phyloP scores from a whole-genome alignment of 441 rosid species.

The Hura crepitans region DNA sequence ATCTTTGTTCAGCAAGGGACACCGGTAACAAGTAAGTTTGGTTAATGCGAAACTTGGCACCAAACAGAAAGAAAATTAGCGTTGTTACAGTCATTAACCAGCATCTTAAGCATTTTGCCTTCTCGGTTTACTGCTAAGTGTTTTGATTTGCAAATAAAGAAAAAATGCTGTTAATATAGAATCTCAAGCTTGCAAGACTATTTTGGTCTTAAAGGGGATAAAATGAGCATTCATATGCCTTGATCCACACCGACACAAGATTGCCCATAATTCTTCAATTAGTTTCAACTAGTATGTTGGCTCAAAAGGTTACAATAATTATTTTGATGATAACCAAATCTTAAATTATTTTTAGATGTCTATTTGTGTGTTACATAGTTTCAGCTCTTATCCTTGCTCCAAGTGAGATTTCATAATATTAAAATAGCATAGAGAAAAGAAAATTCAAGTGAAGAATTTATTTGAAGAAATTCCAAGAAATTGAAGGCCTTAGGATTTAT shows the following conservation, averaged over 20 bases:
- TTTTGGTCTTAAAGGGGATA: not conserved
- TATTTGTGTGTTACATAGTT: no score
- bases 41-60: not conserved
- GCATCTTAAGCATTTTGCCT: not conserved
- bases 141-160: not conserved
- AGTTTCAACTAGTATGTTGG: not conserved
- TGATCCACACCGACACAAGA: not conserved
- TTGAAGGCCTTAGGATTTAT: no score
- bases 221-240: not conserved
- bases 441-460: no score
- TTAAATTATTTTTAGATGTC: no score
- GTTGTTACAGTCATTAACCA: not conserved
- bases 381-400: no score
- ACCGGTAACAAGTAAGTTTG: not conserved
- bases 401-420: no score
- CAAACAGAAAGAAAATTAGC: not conserved
- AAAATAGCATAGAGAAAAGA: no score
- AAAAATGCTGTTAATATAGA: no score
- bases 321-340: no score
- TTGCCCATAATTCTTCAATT: not conserved
- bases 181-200: not conserved
- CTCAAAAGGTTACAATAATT: no score
- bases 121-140: not conserved
- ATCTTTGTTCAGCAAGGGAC: not conserved
- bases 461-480: no score